Base-by-base conservation (phyloP, 1,284 basidiomycete species). In the Omphalotus olearius region DNA sequence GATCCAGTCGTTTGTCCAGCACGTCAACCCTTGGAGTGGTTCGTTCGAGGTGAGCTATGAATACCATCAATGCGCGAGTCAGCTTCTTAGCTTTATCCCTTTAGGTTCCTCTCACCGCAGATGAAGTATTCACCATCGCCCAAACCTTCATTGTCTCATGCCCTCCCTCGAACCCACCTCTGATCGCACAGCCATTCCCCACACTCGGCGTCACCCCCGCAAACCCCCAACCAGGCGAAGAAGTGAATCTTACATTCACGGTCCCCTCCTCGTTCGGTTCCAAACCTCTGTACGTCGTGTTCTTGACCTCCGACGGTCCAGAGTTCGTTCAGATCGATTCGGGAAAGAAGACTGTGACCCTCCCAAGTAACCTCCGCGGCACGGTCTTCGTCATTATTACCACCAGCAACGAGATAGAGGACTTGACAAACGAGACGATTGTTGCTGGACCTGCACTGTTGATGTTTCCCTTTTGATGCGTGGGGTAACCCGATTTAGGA, bases 11-110 rank as follows among this genome's bases (percentile, higher is more conserved):
- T 70, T 78, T 3, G 75, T 78, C 26, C 65, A 68, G 41, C 67
- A 75, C 51, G 62, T 66, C 9, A 66, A 75, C 25, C 72, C 78
- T 1, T 85, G 82, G 82, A 76, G 75, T 51, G 74, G 75, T 1
- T 67, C 79, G 4, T 78, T 79, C 60, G 73, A 74, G 53, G 71
- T 72, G 47, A 33, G 59, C 51, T 14, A 6, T 40, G 11, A 17
- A 28, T 20, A 33, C 9, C 9, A 2, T 13, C 26, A 33, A 36
- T 49, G 43, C 36, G 14, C 37, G 37, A 17, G 25, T 48, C 9
- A 28, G 49, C 6, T 35, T 5, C 10, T 43, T 13, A 23, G 16
- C 18, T 28, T 25, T 26, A 10, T 43, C 18, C 79, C 18, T 18
- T 13, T n/a, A 78, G 69, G 73, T 70, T 1, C 78, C 82, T 5